A percentile compares a stretch with the other conserved stretches of the same genome.
Conservation (phyloP, 257 asterid genomes). For the Forsythia viridissima region DNA sequence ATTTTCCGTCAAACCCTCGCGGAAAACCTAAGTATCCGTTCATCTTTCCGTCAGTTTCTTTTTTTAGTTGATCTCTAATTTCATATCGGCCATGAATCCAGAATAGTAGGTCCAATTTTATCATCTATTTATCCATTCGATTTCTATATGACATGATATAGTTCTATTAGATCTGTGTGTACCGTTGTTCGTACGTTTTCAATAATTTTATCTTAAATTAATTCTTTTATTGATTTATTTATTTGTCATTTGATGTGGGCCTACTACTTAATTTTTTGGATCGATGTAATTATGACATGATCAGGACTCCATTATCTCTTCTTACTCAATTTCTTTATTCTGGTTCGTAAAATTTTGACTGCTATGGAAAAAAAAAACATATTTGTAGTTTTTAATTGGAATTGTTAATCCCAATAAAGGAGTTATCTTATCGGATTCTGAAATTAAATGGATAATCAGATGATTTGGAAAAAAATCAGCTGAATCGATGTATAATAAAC, state of each 20-base stretch:
- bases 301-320: background rate
- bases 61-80: conserved; percentile 1
- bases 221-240: conserved; percentile 1
- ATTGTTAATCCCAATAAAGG: background rate
- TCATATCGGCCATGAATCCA: conserved; percentile 52
- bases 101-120: conserved; percentile 56
- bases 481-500: background rate
- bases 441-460: background rate
- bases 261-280: background rate
- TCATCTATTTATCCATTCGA: background rate
- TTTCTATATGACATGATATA: background rate
- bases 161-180: conserved; percentile 7
- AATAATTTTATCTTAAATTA: background rate
- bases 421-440: background rate
- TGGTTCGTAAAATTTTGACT: no score
- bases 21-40: background rate
- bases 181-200: background rate
- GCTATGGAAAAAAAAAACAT: no score
- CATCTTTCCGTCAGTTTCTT: background rate
- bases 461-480: background rate
- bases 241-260: conserved; percentile 10
- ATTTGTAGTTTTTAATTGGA: background rate
- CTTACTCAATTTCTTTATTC: no score
- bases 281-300: background rate
- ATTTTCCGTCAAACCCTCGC: background rate